These are phyloP conservation scores for Fraxinus excelsior DNA, from an alignment of 257 asterid species.

Conservation along the genomic window DNA sequence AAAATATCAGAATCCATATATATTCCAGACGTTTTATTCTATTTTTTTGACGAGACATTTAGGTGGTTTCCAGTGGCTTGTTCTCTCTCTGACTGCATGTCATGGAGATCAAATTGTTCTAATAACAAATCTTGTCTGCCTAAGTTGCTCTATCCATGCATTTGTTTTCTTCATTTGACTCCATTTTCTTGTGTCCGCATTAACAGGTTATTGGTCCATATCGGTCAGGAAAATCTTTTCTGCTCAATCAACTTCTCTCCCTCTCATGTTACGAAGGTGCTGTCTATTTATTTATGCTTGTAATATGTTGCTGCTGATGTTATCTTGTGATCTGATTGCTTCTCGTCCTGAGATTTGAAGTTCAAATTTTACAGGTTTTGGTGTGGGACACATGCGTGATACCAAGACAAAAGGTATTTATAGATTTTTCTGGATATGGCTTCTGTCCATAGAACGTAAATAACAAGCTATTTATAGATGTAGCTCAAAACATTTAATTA, in stretches of 20 bases:
- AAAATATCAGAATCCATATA: constrained; percentile 1
- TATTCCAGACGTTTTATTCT: constrained; percentile 1
- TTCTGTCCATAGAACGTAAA: background rate
- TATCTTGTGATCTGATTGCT: constrained; percentile 2
- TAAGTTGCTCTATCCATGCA: constrained; percentile 1
- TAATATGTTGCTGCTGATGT: background rate
- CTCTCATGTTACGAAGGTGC: constrained; percentile 96
- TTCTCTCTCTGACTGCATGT: constrained; percentile 13
- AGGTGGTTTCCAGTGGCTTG: background rate
- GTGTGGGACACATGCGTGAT: constrained; percentile 99
- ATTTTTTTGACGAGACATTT: background rate
- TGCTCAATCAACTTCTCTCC: constrained; percentile 97
- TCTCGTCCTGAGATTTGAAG: constrained; percentile 23
- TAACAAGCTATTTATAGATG: background rate
- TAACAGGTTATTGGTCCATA: constrained; percentile 95
- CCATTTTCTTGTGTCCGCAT: constrained; percentile 14
- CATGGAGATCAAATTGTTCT: background rate
- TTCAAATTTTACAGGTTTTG: constrained; percentile 70
- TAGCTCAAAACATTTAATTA: constrained; percentile 13
- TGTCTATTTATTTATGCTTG: constrained; percentile 18
- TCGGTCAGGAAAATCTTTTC: constrained; percentile 97
- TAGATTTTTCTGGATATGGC: constrained; percentile 13
- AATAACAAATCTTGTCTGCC: constrained; percentile 1
- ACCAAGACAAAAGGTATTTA: constrained; percentile 91
- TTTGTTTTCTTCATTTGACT: background rate